Evolutionary conservation across 2,329 filamentous ascomycete species (phyloP).

Genomic region (Alternaria sp.): DNA sequence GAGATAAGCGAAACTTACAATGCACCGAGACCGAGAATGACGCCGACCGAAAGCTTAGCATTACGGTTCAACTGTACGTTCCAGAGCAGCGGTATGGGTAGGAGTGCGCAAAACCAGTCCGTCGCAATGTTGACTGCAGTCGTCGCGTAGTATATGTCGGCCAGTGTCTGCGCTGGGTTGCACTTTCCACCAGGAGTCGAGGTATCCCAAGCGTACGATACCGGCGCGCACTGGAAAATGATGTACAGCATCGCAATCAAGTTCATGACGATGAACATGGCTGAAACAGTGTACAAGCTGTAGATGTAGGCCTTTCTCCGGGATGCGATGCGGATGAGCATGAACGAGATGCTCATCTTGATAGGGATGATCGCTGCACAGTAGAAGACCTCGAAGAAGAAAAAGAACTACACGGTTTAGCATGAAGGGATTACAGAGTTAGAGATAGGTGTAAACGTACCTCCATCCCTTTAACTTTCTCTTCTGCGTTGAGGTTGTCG

Average conservation of each 20-base stretch:
- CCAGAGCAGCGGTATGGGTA: conserved; percentile 13
- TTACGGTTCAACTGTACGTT: conserved; percentile 13
- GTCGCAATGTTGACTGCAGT: conserved; percentile 14
- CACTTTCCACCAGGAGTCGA: conserved; percentile 11
- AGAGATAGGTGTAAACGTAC: not conserved
- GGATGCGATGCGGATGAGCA: conserved; percentile 13
- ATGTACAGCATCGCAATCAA: conserved; percentile 12
- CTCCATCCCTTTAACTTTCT: conserved; percentile 9
- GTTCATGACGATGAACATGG: conserved; percentile 14
- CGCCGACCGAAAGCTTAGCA: conserved; percentile 14
- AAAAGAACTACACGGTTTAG: conserved; percentile 7
- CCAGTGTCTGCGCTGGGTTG: conserved; percentile 8
- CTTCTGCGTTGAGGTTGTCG: not conserved
- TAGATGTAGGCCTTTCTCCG: conserved; percentile 3
- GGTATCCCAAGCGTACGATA: conserved; percentile 13
- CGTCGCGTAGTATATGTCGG: conserved; percentile 12
- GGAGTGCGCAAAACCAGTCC: conserved; percentile 12
- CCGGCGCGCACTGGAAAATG: conserved; percentile 9
- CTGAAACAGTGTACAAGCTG: conserved; percentile 8
- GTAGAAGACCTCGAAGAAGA: conserved; percentile 13
- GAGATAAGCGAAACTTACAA: conserved; percentile 12
- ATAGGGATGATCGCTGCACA: conserved; percentile 12
- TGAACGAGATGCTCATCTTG: conserved; percentile 15
- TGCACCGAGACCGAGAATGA: conserved; percentile 15
- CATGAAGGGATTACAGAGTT: not conserved